phyloP scores from a whole-genome alignment of 371 early-diverging fungal species.

The Lichtheimia hyalospora region DNA sequence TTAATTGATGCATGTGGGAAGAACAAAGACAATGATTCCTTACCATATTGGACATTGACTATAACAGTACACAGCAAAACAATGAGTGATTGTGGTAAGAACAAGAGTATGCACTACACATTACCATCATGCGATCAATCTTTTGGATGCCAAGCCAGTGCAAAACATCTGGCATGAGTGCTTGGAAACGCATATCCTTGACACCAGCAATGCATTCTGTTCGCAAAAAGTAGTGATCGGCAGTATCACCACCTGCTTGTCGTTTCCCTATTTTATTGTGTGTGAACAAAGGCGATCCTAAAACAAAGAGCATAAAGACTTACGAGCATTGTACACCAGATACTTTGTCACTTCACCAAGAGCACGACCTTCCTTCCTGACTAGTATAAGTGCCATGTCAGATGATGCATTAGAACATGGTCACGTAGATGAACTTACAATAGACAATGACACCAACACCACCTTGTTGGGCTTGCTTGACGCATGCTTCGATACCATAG shows the following conservation, averaged over 20 bases:
- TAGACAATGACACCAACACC: conserved; percentile 95
- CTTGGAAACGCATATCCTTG: conserved; percentile 97
- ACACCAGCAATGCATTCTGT: conserved; percentile 96
- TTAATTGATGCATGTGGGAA: neutral
- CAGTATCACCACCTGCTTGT: conserved; percentile 90
- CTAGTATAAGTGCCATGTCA: conserved; percentile 22
- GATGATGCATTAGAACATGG: conserved; percentile 4
- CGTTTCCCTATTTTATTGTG: conserved; percentile 47
- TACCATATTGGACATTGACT: conserved; percentile 86
- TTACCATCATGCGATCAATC: conserved; percentile 91
- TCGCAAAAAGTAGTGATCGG: conserved; percentile 86
- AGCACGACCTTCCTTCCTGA: conserved; percentile 94
- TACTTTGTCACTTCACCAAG: conserved; percentile 97
- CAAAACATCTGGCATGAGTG: conserved; percentile 95
- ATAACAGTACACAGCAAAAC: conserved; percentile 6
- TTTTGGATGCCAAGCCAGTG: conserved; percentile 96
- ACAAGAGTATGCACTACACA: neutral
- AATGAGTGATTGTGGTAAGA: neutral
- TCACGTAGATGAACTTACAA: conserved; percentile 53
- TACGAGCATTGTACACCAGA: conserved; percentile 93
- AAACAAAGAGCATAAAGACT: conserved; percentile 19
- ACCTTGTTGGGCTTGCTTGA: conserved; percentile 88
- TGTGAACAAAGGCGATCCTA: neutral
- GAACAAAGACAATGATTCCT: neutral
- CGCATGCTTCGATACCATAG: conserved; percentile 91